These are phyloP conservation scores for Candida endomychidarum DNA, from an alignment of 805 yeast species.

Conservation along the genomic window DNA sequence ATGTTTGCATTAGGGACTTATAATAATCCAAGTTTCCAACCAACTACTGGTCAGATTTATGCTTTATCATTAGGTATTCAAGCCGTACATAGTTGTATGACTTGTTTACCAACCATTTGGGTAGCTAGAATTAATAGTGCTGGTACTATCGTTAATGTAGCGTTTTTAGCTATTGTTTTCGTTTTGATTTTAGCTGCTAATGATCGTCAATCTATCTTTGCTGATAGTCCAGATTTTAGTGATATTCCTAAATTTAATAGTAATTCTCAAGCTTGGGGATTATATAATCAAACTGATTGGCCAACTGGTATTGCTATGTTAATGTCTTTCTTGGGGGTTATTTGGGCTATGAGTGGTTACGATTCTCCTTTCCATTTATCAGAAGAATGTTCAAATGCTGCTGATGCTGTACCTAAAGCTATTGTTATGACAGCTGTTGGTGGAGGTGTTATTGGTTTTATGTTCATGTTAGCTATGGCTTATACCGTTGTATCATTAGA, in stretches of 20 bases:
- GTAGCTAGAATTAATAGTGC: conserved; percentile 50
- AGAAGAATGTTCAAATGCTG: conserved; percentile 70
- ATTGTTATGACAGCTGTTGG: conserved; percentile 56
- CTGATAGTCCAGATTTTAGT: conserved; percentile 14
- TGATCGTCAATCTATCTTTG: conserved; percentile 33
- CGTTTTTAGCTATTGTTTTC: conserved; percentile 51
- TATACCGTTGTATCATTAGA: conserved; percentile 56
- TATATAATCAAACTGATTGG: conserved; percentile 59
- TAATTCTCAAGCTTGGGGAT: conserved; percentile 52
- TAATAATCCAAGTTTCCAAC: conserved; percentile 37
- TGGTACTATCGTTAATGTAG: conserved; percentile 51
- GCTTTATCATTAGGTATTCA: conserved; percentile 54
- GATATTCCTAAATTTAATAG: conserved; percentile 47
- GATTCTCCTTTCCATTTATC: conserved; percentile 74
- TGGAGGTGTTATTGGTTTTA: conserved; percentile 58
- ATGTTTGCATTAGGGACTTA: conserved; percentile 51
- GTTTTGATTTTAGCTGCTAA: conserved; percentile 55
- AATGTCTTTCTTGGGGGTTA: conserved; percentile 58
- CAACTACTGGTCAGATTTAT: conserved; percentile 51
- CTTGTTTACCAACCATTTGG: conserved; percentile 55
- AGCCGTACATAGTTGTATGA: conserved; percentile 45
- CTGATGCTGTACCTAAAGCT: conserved; percentile 65
- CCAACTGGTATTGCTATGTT: conserved; percentile 61
- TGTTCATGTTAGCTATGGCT: conserved; percentile 59
- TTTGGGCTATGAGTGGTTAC: conserved; percentile 74